Percentiles rank a stretch among this genome's conserved stretches.
Evolutionary conservation across 2,329 filamentous ascomycete species (phyloP).

Genomic region (Paecilomyces sp.): DNA sequence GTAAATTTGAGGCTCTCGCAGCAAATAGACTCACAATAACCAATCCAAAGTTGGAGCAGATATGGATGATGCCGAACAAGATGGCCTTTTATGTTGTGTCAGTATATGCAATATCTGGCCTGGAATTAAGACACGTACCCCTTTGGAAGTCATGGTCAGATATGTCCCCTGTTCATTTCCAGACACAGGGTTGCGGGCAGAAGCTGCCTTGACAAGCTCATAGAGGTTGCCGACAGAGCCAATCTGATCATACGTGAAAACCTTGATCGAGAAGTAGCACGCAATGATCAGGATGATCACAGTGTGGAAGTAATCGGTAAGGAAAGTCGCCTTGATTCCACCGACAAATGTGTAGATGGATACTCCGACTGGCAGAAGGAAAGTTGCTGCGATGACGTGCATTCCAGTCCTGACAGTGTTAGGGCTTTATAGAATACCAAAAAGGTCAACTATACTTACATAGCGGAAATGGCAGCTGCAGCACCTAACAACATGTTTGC

Average conservation of each 20-base stretch:
- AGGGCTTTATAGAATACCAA: conserved; percentile 1
- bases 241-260: conserved; percentile 39
- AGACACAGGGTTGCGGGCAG: conserved; percentile 37
- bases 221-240: conserved; percentile 44
- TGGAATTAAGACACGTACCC: conserved; percentile 37
- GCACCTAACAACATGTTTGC: conserved; percentile 48
- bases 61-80: conserved; percentile 44
- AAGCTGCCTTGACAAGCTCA: conserved; percentile 43
- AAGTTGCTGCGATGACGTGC: conserved; percentile 45
- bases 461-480: conserved; percentile 34
- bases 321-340: conserved; percentile 35
- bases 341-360: conserved; percentile 34
- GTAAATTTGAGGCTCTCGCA: background rate
- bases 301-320: conserved; percentile 51
- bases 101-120: conserved; percentile 13
- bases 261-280: conserved; percentile 44
- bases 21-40: conserved; percentile 34
- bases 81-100: conserved; percentile 30
- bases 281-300: conserved; percentile 47
- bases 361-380: conserved; percentile 36
- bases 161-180: conserved; percentile 50
- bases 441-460: conserved; percentile 12
- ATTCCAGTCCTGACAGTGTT: conserved; percentile 36
- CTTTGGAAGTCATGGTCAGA: conserved; percentile 50
- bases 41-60: conserved; percentile 45